Base-by-base conservation (phyloP, 2,329 filamentous ascomycete species). In the Fonsecaea monophora region DNA sequence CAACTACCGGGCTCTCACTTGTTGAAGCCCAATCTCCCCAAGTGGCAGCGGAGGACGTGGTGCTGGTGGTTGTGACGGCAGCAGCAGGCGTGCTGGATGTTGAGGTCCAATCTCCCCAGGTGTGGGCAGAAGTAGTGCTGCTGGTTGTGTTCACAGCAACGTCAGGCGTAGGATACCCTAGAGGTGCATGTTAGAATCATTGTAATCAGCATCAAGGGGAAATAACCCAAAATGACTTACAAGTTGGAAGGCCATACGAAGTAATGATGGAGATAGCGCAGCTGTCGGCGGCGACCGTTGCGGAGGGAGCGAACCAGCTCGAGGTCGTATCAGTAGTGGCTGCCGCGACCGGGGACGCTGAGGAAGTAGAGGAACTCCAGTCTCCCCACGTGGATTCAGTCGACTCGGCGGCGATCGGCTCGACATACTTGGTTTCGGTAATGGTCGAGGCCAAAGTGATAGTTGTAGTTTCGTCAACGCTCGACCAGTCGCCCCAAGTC, bases 401-500 rank as follows among this genome's bases (percentile, higher is more conserved):
- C 10, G 59, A 53, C 4, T 35, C 83, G 80, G 85, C 90, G 70
- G 91, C 90, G 87, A 90, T 92, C 83, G 87, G 85, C 73, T 90
- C 84, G 74, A 91, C 87, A 73, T 84, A 86, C 78, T 85, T 83
- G 70, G 88, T 91, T 81, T 87, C 84, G 71, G 90, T 92, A 71
- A 90, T 85, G 60, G 86, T 84, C 74, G 86, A 82, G 77, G 87
- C 86, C 60, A 89, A 85, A 74, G 87, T 86, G 70, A 87, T 25
- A 25, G 38, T 60, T 1, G 56, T 89, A 75, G 90, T 92, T 74
- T 82, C 86, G 79, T 85, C 82, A 9, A 45, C 38, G 13, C 37
- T 42, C 9, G 66, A 55, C 64, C 69, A 72, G 30, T 74, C 65
- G 58, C 73, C 74, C 40, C 79, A 73, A n/a, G 66, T 53, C 48